Evolutionary conservation across 2,329 filamentous ascomycete species (phyloP), one percentile per base, ranked within the genome.

Genomic region (Clonostachys chloroleuca): DNA sequence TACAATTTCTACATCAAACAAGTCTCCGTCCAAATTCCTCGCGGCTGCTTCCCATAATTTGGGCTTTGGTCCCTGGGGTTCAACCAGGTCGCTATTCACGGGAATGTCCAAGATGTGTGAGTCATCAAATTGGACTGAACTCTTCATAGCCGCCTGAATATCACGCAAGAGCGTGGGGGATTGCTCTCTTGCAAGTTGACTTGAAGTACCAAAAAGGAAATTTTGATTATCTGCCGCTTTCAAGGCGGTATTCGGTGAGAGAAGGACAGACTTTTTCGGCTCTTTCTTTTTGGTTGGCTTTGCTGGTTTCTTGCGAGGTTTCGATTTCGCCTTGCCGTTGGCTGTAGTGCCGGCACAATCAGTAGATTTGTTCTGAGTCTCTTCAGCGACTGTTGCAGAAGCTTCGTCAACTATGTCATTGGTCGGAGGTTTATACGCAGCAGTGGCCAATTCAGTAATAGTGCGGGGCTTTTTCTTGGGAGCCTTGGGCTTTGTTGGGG

Each of bases 121-220:
- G 5, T 66, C 61, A 14, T 64, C 56, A 2, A 59, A 49, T 34
- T 81, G 84, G 8, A 30, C 24, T 0, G 84, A 88, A 36, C 70
- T 72, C 51, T 73, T 74, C 52, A 87, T 76, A 2, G 83, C 84
- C 46, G 72, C 60, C 46, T 87, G 81, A 17, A 88, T 64, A 42
- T 87, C 78, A 33, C 77, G 74, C 14, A 88, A 63, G 20, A 84
- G 76, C 0, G 77, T 78, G 0, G 87, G 86, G 0, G 86, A 88
- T 35, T 90, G 81, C 48, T 90, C 87, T 47, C 77, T 70, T 13
- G 84, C 86, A 20, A 95, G 68, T 61, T 95, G 90, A 61, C 90
- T 95, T 2, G 87, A 92, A 0, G 89, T 94, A 2, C 89, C 90
- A 65, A 95, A 95, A 0, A 95, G 68, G 58, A 92, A 88, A 50